Conservation (phyloP, 2,329 filamentous ascomycete genomes). For the Epichloe aotearoae region DNA sequence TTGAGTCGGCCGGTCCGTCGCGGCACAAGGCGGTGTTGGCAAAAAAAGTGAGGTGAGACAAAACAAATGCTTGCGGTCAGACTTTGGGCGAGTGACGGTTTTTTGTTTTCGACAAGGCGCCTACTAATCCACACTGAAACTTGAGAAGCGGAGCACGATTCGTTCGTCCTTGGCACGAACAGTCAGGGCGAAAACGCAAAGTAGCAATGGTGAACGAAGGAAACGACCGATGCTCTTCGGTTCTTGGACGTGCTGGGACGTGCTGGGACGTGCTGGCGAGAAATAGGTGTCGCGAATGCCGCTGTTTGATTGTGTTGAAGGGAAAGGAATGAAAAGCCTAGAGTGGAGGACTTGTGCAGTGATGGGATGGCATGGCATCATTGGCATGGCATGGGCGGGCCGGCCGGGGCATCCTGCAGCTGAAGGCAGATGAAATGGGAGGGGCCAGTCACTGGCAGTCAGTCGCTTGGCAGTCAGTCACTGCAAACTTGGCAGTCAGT, state of each 20-base stretch:
- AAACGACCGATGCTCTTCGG: not conserved
- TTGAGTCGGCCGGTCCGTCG: not conserved
- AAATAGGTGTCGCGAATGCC: conserved; percentile 1
- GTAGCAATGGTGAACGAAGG: not conserved
- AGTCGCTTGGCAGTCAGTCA: too few species aligned
- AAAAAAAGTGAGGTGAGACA: not conserved
- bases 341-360: not conserved
- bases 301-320: conserved; percentile 3
- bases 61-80: not conserved
- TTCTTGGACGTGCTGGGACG: not conserved
- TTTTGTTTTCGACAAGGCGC: not conserved
- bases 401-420: too few species aligned
- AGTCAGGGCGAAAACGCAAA: not conserved
- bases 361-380: too few species aligned
- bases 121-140: not conserved
- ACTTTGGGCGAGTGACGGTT: too few species aligned
- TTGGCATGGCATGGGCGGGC: not conserved
- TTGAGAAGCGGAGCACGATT: not conserved
- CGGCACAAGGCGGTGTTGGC: not conserved
- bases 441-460: too few species aligned
- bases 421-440: too few species aligned
- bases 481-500: too few species aligned
- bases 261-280: not conserved
- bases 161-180: not conserved
- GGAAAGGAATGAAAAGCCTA: conserved; percentile 3